Percentiles rank a stretch among this genome's conserved stretches.
Conservation (phyloP, 2,329 filamentous ascomycete species). For the Dactylella cylindrospora region DNA sequence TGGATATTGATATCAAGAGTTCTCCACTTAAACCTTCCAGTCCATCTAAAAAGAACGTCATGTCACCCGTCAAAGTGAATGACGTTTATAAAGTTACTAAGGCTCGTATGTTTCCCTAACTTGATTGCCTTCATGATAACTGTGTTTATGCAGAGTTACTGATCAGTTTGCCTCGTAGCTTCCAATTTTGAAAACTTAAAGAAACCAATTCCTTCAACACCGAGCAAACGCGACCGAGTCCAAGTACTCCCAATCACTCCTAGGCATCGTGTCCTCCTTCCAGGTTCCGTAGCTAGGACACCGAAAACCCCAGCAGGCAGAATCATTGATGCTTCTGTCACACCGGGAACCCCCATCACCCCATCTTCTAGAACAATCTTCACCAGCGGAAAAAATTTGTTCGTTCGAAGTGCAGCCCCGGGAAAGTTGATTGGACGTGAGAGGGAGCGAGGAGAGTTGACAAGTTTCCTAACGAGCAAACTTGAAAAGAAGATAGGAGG, state of each 20-base stretch:
- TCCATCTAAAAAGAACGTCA: conserved; percentile 41
- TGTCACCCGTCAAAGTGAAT: conserved; percentile 33
- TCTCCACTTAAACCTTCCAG: conserved; percentile 38
- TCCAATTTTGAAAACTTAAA: conserved; percentile 22
- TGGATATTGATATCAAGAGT: conserved; percentile 32
- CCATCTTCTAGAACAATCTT: conserved; percentile 66
- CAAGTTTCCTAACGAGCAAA: conserved; percentile 44
- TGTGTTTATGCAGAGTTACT: neutral
- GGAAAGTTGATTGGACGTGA: conserved; percentile 78
- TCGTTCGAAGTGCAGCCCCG: conserved; percentile 75
- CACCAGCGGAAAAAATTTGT: conserved; percentile 81
- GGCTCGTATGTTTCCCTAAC: conserved; percentile 22
- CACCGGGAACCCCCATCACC: conserved; percentile 38
- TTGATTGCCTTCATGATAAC: neutral
- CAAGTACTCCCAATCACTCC: conserved; percentile 47
- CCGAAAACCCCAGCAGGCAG: conserved; percentile 46
- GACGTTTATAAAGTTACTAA: conserved; percentile 32
- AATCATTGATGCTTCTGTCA: conserved; percentile 32
- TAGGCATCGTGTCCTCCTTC: conserved; percentile 25
- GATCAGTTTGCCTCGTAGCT: neutral
- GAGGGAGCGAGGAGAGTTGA: conserved; percentile 54
- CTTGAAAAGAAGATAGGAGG: conserved; percentile 55
- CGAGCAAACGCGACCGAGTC: conserved; percentile 36
- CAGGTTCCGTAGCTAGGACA: conserved; percentile 29
- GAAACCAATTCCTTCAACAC: conserved; percentile 28